These are phyloP conservation scores for Globisporangium megalacanthum DNA, from an alignment of 352 stramenopile genomes.

Conservation along the genomic window DNA sequence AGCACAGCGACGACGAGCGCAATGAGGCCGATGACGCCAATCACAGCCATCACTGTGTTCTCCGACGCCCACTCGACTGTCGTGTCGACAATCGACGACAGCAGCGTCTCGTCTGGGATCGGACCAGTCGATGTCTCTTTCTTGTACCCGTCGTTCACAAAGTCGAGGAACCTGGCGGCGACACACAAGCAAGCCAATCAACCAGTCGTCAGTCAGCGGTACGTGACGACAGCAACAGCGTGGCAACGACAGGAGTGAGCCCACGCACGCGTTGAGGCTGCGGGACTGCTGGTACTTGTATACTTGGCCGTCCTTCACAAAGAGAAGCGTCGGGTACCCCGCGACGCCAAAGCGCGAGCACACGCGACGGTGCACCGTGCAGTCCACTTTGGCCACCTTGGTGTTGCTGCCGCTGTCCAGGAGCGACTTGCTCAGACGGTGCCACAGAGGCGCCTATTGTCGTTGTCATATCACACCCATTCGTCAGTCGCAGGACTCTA, in stretches of 20 bases:
- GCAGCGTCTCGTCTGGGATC: conserved; percentile 56
- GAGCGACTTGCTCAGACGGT: conserved; percentile 66
- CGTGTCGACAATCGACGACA: conserved; percentile 56
- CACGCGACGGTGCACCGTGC: conserved; percentile 72
- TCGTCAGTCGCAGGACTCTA: background rate
- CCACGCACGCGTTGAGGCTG: conserved; percentile 45
- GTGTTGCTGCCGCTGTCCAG: conserved; percentile 54
- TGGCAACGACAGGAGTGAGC: too few relatives aligned
- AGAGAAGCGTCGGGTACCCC: conserved; percentile 76
- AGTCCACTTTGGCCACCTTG: conserved; percentile 59
- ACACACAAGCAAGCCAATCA: background rate
- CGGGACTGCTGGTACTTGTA: conserved; percentile 77
- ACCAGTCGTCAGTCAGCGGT: background rate
- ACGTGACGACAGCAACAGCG: background rate
- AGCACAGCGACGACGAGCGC: conserved; percentile 62
- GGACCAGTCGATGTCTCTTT: conserved; percentile 42
- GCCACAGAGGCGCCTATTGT: conserved; percentile 46
- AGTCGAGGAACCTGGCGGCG: conserved; percentile 37
- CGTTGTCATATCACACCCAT: background rate
- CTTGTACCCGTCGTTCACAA: conserved; percentile 51
- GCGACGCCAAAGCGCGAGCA: conserved; percentile 81
- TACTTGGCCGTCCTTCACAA: conserved; percentile 62
- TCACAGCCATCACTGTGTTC: conserved; percentile 59
- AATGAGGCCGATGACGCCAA: conserved; percentile 49
- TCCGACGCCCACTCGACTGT: conserved; percentile 63